A percentile compares a stretch with the other conserved stretches of the same genome.
phyloP scores from a whole-genome alignment of 495 filamentous ascomycete genomes.

The Geopyxis carbonaria region DNA sequence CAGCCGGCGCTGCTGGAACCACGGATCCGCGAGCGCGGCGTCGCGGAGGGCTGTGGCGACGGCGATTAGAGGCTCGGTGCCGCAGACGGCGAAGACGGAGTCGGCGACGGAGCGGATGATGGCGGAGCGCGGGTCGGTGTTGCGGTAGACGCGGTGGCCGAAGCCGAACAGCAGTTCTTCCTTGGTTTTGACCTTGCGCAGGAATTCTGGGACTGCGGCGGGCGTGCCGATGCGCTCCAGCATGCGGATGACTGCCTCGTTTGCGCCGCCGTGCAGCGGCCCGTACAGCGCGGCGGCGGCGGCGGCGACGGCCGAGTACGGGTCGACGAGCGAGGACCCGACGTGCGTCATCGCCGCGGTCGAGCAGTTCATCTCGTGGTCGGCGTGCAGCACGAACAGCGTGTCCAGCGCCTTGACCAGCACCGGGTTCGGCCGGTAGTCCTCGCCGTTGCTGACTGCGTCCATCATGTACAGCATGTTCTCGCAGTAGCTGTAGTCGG shows the following conservation, averaged over 20 bases:
- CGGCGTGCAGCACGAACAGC: conserved; percentile 32
- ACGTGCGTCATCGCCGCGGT: conserved; percentile 36
- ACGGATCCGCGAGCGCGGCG: conserved; percentile 34
- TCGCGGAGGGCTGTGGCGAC: conserved; percentile 36
- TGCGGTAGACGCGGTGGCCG: conserved; percentile 41
- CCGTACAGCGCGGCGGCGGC: conserved; percentile 36
- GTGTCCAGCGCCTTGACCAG: conserved; percentile 28
- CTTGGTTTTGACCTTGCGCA: conserved; percentile 36
- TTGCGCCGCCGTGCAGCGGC: conserved; percentile 41
- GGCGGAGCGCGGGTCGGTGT: conserved; percentile 34
- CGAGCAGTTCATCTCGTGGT: conserved; percentile 39
- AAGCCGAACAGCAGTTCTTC: conserved; percentile 41
- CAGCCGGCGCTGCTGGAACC: conserved; percentile 33
- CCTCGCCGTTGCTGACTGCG: conserved; percentile 24
- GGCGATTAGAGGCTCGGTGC: conserved; percentile 31
- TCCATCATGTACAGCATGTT: conserved; percentile 33
- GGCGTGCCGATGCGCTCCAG: conserved; percentile 31
- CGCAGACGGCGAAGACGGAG: conserved; percentile 27
- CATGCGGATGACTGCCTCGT: conserved; percentile 37
- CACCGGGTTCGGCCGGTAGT: conserved; percentile 25
- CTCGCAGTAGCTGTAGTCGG: conserved; percentile 29
- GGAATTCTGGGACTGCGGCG: conserved; percentile 32
- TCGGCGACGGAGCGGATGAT: conserved; percentile 34
- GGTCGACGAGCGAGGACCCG: conserved; percentile 34
- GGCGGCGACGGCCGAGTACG: conserved; percentile 31